Evolutionary conservation across 805 yeast genomes (phyloP), one percentile per base, ranked within the genome.

Genomic region (Sugiyamaella smithiae): DNA sequence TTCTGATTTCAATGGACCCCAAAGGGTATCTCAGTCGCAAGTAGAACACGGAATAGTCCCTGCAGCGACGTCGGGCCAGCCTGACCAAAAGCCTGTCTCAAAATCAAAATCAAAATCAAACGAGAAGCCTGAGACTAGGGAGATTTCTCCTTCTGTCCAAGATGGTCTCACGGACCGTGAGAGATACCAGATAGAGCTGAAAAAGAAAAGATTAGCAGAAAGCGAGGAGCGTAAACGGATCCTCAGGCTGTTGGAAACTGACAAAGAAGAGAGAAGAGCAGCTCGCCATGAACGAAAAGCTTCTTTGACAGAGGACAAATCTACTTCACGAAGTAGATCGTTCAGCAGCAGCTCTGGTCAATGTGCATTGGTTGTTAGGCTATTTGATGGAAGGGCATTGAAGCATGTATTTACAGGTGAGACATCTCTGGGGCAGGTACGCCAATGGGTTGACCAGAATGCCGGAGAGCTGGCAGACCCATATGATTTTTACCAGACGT

Each of bases 361-460:
- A 54, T 54, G 87, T 54, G 63, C 72, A 0, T 65, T 84, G 9
- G 75, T 79, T n/a, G 70, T 88, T 9, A 78, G 85, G 56, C 68
- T 85, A 32, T 73, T 87, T 41, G 85, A 87, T 64, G 91, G 95
- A 0, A 68, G 71, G 9, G 69, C 84, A 1, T 49, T 84, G 2
- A 75, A 73, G 47, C 73, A 78, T 41, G 70, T 70, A 19, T 86
- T 87, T 56, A 51, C 59, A 1, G 63, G 75, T 0, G 50, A 56
- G 1, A 70, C 74, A 8, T 76, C 78, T 1, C 68, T 88, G 31
- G 67, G 67, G 16, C 75, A 73, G 40, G 89, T 88, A 2, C 70
- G 96, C 46, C 66, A 63, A 16, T 82, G 84, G 81, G 65, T 85
- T 7, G 82, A 81, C 50, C 57, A 54, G 3, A 72, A 74, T 46